Evolutionary conservation across 441 rosid genomes (phyloP).

Genomic region (Capsella rubella): DNA sequence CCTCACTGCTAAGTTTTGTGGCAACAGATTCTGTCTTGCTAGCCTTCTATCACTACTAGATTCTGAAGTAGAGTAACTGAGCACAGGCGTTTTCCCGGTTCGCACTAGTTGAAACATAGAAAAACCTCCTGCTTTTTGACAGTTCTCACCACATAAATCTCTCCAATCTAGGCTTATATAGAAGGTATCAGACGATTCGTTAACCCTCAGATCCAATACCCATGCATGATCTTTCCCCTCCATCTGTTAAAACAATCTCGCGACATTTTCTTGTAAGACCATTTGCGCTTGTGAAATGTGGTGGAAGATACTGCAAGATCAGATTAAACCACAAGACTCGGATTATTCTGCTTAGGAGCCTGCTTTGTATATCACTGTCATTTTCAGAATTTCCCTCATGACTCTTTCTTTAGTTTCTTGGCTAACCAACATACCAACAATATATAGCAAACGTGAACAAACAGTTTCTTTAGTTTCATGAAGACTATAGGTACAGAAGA

Average conservation of each 20-base stretch:
- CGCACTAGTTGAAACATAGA: conserved; percentile 13
- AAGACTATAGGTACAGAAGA: too few species aligned
- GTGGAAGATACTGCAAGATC: conserved; percentile 29
- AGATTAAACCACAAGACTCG: neutral
- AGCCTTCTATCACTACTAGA: neutral
- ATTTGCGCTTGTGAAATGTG: conserved; percentile 24
- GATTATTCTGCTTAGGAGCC: neutral
- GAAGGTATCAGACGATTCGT: conserved; percentile 3
- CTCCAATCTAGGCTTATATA: conserved; percentile 29
- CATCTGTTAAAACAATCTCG: conserved; percentile 27
- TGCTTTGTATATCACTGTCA: neutral
- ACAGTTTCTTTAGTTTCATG: neutral
- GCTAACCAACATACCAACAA: neutral
- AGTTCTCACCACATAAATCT: conserved; percentile 25
- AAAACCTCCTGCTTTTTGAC: conserved; percentile 13
- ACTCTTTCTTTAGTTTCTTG: neutral
- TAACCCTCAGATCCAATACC: conserved; percentile 13
- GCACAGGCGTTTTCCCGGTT: conserved; percentile 7
- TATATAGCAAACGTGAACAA: neutral
- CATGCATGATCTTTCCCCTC: conserved; percentile 37
- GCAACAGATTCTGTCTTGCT: neutral
- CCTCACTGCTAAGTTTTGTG: neutral
- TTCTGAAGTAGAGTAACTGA: neutral
- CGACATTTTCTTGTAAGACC: conserved; percentile 21
- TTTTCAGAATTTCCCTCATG: neutral